Percentiles rank a stretch among this genome's conserved stretches.
Conservation (phyloP, 169 alveolate species). For the Fabrea salina region DNA sequence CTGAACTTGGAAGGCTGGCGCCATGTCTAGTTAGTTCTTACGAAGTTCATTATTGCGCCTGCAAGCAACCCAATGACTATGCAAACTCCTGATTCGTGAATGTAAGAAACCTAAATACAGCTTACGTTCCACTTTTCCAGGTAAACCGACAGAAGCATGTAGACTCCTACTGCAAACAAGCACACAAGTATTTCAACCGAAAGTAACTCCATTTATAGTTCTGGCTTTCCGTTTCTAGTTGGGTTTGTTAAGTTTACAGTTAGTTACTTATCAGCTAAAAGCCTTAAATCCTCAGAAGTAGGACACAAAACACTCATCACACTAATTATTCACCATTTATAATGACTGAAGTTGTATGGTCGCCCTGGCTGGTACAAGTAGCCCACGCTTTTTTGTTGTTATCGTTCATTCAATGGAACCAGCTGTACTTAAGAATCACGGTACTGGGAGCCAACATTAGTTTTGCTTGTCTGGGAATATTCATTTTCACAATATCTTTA, state of each 20-base stretch:
- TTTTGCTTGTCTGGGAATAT: background rate
- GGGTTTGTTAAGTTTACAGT: too few species aligned
- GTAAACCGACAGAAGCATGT: background rate
- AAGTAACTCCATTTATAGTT: too few species aligned
- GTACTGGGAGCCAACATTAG: background rate
- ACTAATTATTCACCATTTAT: too few species aligned
- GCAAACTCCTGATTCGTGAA: slow-evolving; percentile 32
- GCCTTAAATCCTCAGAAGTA: too few species aligned
- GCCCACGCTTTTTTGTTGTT: background rate
- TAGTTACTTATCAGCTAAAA: too few species aligned
- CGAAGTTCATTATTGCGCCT: slow-evolving; percentile 11
- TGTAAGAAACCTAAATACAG: background rate
- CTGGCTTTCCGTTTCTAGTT: too few species aligned
- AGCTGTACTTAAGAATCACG: background rate
- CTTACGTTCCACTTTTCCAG: slow-evolving; percentile 19
- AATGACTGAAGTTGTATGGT: too few species aligned
- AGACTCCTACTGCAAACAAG: background rate
- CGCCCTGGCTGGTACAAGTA: background rate
- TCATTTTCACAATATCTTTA: background rate
- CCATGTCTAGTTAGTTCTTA: background rate
- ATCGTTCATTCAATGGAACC: background rate
- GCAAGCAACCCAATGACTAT: slow-evolving; percentile 1
- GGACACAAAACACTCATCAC: too few species aligned
- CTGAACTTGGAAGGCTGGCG: slow-evolving; percentile 38
- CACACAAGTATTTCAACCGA: slow-evolving; percentile 6